Percentiles rank a stretch among this genome's conserved stretches.
Evolutionary conservation across 352 stramenopile genomes (phyloP).

Genomic region (Aphanomyces euteiches): DNA sequence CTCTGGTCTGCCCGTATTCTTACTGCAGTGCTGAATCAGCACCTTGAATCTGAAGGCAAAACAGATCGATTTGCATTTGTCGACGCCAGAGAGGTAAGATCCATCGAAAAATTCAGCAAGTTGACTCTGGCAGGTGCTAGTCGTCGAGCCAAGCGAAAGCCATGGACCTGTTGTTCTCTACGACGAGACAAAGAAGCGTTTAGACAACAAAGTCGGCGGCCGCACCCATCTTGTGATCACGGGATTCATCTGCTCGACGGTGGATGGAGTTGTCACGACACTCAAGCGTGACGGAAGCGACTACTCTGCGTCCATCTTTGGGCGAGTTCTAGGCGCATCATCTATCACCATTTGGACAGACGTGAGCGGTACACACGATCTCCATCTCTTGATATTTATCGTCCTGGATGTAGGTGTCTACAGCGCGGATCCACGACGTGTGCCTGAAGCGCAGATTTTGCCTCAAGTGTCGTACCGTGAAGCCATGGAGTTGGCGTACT

Average conservation of each 20-base stretch:
- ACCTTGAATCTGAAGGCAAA: conserved; percentile 46
- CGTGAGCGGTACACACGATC: conserved; percentile 73
- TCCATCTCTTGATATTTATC: not conserved
- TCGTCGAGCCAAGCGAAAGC: conserved; percentile 72
- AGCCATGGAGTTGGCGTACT: conserved; percentile 98
- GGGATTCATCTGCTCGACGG: conserved; percentile 95
- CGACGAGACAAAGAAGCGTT: conserved; percentile 61
- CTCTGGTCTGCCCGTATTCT: conserved; percentile 94
- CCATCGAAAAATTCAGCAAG: conserved; percentile 34
- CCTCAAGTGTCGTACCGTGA: conserved; percentile 95
- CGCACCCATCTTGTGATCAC: conserved; percentile 91
- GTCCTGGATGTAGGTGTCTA: conserved; percentile 49
- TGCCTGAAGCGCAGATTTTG: conserved; percentile 89
- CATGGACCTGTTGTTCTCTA: conserved; percentile 78
- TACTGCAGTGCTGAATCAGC: conserved; percentile 60
- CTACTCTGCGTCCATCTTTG: conserved; percentile 97
- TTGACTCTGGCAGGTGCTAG: conserved; percentile 45
- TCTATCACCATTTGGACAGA: conserved; percentile 97
- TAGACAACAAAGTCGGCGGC: conserved; percentile 43
- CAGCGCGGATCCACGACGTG: conserved; percentile 91
- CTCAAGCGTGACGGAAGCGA: conserved; percentile 96
- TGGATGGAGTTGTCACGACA: conserved; percentile 93
- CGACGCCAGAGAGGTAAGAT: conserved; percentile 86
- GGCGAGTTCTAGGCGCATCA: conserved; percentile 84
- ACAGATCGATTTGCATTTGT: conserved; percentile 83